Conservation (phyloP, 305 asterid species). For the Rubia tinctorum region DNA sequence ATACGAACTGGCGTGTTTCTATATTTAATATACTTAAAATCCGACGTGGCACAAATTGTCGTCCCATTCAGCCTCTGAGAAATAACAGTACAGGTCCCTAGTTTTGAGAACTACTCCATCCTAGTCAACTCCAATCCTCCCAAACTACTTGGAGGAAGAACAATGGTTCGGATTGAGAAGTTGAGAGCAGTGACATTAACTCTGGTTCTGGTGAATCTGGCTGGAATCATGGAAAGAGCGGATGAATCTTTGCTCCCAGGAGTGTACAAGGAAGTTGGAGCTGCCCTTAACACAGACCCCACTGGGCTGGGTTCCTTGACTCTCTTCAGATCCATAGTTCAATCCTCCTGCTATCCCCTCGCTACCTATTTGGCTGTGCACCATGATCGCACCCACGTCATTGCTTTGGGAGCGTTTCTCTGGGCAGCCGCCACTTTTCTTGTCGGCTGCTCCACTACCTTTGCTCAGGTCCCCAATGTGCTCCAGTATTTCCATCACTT, state of each 20-base stretch:
- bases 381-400: conserved; percentile 63
- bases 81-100: neutral
- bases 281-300: conserved; percentile 65
- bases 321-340: conserved; percentile 73
- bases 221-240: conserved; percentile 78
- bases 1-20: too few species aligned
- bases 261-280: conserved; percentile 70
- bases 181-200: conserved; percentile 48
- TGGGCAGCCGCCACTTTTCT: conserved; percentile 89
- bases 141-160: neutral
- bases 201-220: conserved; percentile 54
- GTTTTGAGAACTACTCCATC: neutral
- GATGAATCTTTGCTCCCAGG: conserved; percentile 74
- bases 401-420: conserved; percentile 75
- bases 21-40: too few species aligned
- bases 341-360: conserved; percentile 71
- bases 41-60: too few species aligned
- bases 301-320: conserved; percentile 70
- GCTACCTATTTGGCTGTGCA: conserved; percentile 67
- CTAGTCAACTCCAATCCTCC: neutral
- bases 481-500: neutral
- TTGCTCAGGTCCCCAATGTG: conserved; percentile 36
- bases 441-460: conserved; percentile 65
- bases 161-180: conserved; percentile 15
- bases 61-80: too few species aligned